A percentile compares a stretch with the other conserved stretches of the same genome.
These are phyloP conservation scores for Geranomyces michiganensis DNA, from an alignment of 192 early-diverging fungal genomes.

Conservation along the genomic window DNA sequence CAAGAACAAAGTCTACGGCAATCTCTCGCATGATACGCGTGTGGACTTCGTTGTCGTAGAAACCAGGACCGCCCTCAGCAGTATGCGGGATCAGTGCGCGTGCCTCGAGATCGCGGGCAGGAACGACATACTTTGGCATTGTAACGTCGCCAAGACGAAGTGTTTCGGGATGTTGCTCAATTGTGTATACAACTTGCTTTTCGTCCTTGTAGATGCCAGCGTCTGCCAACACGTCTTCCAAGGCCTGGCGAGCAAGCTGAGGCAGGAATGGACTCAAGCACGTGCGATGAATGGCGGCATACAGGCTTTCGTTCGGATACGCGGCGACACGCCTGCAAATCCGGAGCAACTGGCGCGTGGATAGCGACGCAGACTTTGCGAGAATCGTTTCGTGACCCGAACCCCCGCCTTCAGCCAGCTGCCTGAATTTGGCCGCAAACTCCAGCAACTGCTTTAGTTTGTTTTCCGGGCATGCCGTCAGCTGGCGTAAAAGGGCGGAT, in stretches of 20 bases:
- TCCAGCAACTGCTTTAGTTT: slow-evolving; percentile 31
- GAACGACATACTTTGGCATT: slow-evolving; percentile 28
- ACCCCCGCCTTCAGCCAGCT: slow-evolving; percentile 28
- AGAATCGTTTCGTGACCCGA: slow-evolving; percentile 54
- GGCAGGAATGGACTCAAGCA: slow-evolving; percentile 76
- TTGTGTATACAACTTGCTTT: slow-evolving; percentile 9
- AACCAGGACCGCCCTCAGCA: slow-evolving; percentile 48
- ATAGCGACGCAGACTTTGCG: slow-evolving; percentile 57
- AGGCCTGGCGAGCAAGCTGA: slow-evolving; percentile 61
- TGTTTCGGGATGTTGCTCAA: neutral
- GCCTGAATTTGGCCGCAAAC: slow-evolving; percentile 45
- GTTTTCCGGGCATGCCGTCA: slow-evolving; percentile 21
- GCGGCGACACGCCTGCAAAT: slow-evolving; percentile 66
- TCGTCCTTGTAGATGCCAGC: slow-evolving; percentile 49
- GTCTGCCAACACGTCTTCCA: slow-evolving; percentile 62
- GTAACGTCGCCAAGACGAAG: slow-evolving; percentile 28
- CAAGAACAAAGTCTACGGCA: slow-evolving; percentile 75
- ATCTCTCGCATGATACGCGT: slow-evolving; percentile 73
- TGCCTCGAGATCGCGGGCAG: slow-evolving; percentile 27
- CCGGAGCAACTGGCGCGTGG: slow-evolving; percentile 76
- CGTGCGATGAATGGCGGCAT: slow-evolving; percentile 64
- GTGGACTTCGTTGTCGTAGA: slow-evolving; percentile 77
- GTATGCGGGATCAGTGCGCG: slow-evolving; percentile 36
- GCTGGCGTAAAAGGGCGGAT: slow-evolving; percentile 26
- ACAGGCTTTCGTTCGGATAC: slow-evolving; percentile 66